A percentile compares a stretch with the other conserved stretches of the same genome.
phyloP scores from a whole-genome alignment of 73 alveolate species.

The Paramecium primaurelia region DNA sequence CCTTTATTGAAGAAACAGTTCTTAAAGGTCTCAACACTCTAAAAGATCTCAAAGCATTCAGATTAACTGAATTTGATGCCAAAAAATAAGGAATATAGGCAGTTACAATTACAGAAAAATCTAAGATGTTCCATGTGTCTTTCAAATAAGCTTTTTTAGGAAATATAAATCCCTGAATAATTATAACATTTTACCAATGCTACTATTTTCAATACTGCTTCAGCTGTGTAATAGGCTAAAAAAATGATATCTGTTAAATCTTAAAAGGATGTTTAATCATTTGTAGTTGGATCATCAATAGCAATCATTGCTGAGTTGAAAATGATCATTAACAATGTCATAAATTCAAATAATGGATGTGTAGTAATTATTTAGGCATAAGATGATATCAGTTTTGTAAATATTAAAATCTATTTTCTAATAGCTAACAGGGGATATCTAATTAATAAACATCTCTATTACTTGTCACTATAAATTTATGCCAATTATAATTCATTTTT shows the following conservation, averaged over 20 bases:
- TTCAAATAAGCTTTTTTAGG: conserved; percentile 74
- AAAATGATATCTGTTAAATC: conserved; percentile 59
- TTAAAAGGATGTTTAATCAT: not conserved
- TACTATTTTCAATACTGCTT: conserved; percentile 60
- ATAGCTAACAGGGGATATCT: not conserved
- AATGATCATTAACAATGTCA: conserved; percentile 63
- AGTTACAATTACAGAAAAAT: conserved; percentile 72
- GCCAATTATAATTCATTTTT: conserved; percentile 28
- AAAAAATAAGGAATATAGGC: conserved; percentile 60
- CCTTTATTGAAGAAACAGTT: conserved; percentile 90
- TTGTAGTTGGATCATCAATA: conserved; percentile 65
- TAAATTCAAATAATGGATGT: conserved; percentile 44
- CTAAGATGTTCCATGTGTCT: conserved; percentile 86
- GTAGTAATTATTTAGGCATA: not conserved
- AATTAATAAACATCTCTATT: not conserved
- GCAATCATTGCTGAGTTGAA: conserved; percentile 66
- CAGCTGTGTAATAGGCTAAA: conserved; percentile 58
- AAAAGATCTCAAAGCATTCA: conserved; percentile 90
- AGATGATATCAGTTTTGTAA: not conserved
- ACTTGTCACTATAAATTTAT: not conserved
- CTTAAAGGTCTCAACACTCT: conserved; percentile 96
- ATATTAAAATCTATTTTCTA: not conserved
- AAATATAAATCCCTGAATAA: conserved; percentile 66
- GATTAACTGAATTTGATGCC: conserved; percentile 42
- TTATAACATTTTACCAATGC: conserved; percentile 23